phyloP scores from a whole-genome alignment of 495 filamentous ascomycete species.

The Xylaria bambusicola region DNA sequence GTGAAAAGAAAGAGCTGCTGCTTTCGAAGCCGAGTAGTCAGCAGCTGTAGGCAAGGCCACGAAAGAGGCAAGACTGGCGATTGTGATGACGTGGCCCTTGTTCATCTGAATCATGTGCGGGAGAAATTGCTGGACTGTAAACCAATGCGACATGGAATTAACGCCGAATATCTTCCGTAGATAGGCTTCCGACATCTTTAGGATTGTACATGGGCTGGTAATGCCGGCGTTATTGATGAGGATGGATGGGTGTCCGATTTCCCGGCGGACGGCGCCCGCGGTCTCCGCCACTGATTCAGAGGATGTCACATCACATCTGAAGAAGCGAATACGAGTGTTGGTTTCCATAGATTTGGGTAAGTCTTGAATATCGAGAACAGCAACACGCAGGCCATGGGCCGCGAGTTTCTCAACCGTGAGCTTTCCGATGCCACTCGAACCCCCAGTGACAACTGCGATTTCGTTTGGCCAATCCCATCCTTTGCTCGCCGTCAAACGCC shows the following conservation, averaged over 20 bases:
- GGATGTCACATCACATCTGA: conserved; percentile 55
- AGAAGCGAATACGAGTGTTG: conserved; percentile 18
- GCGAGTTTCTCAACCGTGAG: conserved; percentile 50
- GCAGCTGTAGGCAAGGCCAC: conserved; percentile 50
- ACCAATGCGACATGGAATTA: conserved; percentile 62
- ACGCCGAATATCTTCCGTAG: conserved; percentile 58
- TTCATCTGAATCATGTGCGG: conserved; percentile 60
- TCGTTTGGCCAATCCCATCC: conserved; percentile 45
- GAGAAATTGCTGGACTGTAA: conserved; percentile 61
- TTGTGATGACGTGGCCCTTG: conserved; percentile 61
- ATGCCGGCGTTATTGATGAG: conserved; percentile 66
- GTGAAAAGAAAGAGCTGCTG: conserved; percentile 58
- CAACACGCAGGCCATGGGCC: conserved; percentile 48
- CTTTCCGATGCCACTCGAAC: conserved; percentile 59
- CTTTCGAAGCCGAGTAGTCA: conserved; percentile 61
- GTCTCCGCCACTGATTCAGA: conserved; percentile 44
- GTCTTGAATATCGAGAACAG: conserved; percentile 43
- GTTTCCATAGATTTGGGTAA: conserved; percentile 16
- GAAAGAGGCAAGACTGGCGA: conserved; percentile 60
- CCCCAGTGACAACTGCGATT: conserved; percentile 60
- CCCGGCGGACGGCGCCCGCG: conserved; percentile 47
- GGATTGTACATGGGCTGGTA: conserved; percentile 46
- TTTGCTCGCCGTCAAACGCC: conserved; percentile 37
- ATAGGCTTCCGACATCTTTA: conserved; percentile 46
- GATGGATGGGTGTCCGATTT: conserved; percentile 54